Evolutionary conservation across 1,139 yeast genomes (phyloP).

Genomic region (Pichia kudriavzevii): DNA sequence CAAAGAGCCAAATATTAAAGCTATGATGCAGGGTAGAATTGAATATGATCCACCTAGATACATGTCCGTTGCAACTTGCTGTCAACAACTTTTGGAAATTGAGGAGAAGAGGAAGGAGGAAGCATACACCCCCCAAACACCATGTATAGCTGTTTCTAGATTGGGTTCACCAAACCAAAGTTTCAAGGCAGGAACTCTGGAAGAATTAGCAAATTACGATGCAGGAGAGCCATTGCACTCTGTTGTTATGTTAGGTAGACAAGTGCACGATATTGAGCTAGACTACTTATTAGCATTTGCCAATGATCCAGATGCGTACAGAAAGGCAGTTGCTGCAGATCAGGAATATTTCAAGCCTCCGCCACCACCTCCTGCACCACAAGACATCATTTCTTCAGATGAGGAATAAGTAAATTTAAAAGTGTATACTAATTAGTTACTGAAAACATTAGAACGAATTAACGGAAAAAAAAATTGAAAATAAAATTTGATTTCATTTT

Average conservation of each 20-base stretch:
- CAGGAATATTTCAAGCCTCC: constrained; percentile 59
- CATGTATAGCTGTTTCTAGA: constrained; percentile 89
- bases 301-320: constrained; percentile 56
- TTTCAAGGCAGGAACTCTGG: constrained; percentile 79
- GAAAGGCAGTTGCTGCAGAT: constrained; percentile 53
- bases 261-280: constrained; percentile 86
- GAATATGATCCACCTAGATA: constrained; percentile 96
- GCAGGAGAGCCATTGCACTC: constrained; percentile 95
- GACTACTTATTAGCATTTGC: constrained; percentile 78
- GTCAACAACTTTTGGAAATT: constrained; percentile 76
- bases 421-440: background rate
- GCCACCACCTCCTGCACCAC: constrained; percentile 16
- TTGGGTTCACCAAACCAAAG: constrained; percentile 79
- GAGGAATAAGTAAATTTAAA: constrained; percentile 11
- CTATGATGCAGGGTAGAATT: constrained; percentile 85
- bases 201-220: constrained; percentile 69
- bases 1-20: constrained; percentile 91
- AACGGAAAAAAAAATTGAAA: background rate
- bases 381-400: constrained; percentile 15
- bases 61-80: constrained; percentile 88
- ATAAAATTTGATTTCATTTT: background rate
- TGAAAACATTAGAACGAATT: background rate
- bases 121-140: constrained; percentile 79
- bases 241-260: constrained; percentile 82
- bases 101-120: constrained; percentile 68